Evolutionary conservation across 1,284 basidiomycete species (phyloP).

Genomic region (Ceratobasidium papillatum): DNA sequence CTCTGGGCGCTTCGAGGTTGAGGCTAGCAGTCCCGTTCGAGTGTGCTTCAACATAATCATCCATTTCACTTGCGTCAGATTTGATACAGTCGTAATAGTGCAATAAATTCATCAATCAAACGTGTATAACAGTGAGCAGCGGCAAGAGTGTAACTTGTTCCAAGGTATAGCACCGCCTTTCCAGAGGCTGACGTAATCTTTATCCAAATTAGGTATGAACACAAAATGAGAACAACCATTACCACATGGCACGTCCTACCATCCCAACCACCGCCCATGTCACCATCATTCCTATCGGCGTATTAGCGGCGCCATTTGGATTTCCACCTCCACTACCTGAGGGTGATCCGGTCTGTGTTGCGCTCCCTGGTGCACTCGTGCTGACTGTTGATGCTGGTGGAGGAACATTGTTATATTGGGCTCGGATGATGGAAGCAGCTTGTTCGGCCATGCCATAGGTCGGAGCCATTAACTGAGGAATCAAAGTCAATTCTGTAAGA

Average conservation of each 20-base stretch:
- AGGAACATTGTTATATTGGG: conserved; percentile 54
- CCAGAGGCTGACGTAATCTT: neutral
- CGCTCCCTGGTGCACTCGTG: conserved; percentile 32
- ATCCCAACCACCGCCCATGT: neutral
- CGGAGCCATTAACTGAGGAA: conserved; percentile 60
- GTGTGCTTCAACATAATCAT: no score
- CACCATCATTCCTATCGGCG: neutral
- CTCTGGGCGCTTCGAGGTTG: no score
- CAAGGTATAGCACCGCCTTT: no score
- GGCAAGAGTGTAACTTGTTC: no score
- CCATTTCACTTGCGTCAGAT: no score
- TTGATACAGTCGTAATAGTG: no score
- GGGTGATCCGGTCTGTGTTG: conserved; percentile 22
- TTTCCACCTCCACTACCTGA: neutral
- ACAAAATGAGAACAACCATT: neutral
- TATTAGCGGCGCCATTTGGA: neutral
- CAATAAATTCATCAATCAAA: no score
- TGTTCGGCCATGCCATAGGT: conserved; percentile 77
- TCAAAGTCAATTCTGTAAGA: conserved; percentile 41
- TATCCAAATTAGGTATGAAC: no score
- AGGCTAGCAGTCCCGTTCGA: no score
- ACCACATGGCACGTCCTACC: neutral
- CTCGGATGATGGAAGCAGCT: conserved; percentile 68
- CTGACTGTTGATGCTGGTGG: conserved; percentile 44
- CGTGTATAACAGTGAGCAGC: no score